A percentile compares a stretch with the other conserved stretches of the same genome.
phyloP scores from a whole-genome alignment of 177 flowering plant genomes.

The Vitis hybrid region DNA sequence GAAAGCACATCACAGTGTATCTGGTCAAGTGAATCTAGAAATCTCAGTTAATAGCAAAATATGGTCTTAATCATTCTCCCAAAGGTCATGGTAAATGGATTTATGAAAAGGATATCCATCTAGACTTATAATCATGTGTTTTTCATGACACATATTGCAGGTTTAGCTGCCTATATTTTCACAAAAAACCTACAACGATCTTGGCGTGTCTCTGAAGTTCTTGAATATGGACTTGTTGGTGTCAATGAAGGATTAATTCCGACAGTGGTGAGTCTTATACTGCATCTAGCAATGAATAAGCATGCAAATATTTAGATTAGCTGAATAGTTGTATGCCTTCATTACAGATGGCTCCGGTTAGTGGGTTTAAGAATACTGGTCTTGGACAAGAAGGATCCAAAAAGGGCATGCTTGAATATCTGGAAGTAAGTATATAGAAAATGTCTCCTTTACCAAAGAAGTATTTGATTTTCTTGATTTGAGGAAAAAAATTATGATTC shows the following conservation, averaged over 20 bases:
- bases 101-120: too few species aligned
- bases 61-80: background rate
- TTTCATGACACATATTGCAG: slow-evolving; percentile 31
- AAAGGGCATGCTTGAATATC: slow-evolving; percentile 89
- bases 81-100: background rate
- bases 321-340: background rate
- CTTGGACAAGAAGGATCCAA: slow-evolving; percentile 97
- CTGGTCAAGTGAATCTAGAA: too few species aligned
- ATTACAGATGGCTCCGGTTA: slow-evolving; percentile 93
- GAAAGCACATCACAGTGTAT: too few species aligned
- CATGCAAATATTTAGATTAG: background rate
- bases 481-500: too few species aligned
- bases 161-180: slow-evolving; percentile 87
- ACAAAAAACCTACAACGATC: slow-evolving; percentile 76
- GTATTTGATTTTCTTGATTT: too few species aligned
- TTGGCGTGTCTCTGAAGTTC: slow-evolving; percentile 97
- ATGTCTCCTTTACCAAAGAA: too few species aligned
- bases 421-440: slow-evolving; percentile 54
- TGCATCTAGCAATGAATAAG: background rate
- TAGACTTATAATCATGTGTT: background rate
- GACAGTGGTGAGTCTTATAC: slow-evolving; percentile 60
- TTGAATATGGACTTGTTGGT: slow-evolving; percentile 94
- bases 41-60: too few species aligned
- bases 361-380: slow-evolving; percentile 93
- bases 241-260: slow-evolving; percentile 93